Evolutionary conservation across 257 asterid species (phyloP), one percentile per base, ranked within the genome.

Genomic region (Scutellaria baicalensis): DNA sequence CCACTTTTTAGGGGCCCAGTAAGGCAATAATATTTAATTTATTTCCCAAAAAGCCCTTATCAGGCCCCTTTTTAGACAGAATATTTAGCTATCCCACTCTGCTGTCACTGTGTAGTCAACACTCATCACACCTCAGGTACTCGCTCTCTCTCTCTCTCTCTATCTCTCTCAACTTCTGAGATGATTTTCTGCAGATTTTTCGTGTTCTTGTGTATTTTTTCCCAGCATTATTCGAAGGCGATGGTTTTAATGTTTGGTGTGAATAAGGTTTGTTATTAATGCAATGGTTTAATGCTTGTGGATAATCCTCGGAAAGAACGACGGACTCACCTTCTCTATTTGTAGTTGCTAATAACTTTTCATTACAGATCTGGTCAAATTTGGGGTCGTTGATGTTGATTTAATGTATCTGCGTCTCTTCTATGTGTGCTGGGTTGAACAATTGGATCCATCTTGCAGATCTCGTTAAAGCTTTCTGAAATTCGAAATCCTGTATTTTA

Each of bases 391-490:
- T 20, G 6, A 10, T 51, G 68, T 60, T 75, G 66, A 27, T 64
- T 73, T 64, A 58, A 44, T 60, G 64, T 50, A 18, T 39, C 12
- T 44, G n/a, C 11, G 31, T 67, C 54, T 67, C 12, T 23, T 38
- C 45, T 58, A 13, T 27, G 59, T 18, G 6, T 14, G 16, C 8
- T 55, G 70, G 40, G 75, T 60, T 70, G 60, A 64, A 12, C 49
- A 27, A 2, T 62, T 12, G 20, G 5, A 66, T 48, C 55, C 9
- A 23, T 68, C 64, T 60, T 60, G 80, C 56, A 69, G 82, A 82
- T 82, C 81, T 75, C 20, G 75, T 65, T 72, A 13, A n/a, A n/a
- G 73, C 69, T 57, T 40, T 33, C 40, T 75, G 56, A 42, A 18
- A 12, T 27, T 69, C 40, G 45, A 9, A 39, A 17, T 56, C 16